These are phyloP conservation scores for Leonotis leonurus DNA, from an alignment of 257 asterid species.

Conservation along the genomic window DNA sequence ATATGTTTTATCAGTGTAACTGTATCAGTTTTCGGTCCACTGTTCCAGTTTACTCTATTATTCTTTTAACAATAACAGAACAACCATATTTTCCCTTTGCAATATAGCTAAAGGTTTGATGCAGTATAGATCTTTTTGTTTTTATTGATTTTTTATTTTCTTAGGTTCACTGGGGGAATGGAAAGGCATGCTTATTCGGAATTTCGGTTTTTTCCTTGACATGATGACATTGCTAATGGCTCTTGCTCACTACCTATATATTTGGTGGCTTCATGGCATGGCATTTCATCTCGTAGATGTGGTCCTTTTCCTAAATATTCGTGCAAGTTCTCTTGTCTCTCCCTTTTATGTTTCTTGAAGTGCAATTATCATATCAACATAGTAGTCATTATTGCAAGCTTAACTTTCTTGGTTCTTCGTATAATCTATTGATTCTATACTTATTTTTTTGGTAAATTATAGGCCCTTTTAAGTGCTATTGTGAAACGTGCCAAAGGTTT, in stretches of 20 bases:
- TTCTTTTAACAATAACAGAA: not conserved
- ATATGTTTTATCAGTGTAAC: not conserved
- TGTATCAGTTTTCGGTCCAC: not conserved
- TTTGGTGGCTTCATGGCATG: slow-evolving; percentile 99
- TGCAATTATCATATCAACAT: slow-evolving; percentile 11
- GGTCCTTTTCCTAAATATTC: slow-evolving; percentile 81
- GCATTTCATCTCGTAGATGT: slow-evolving; percentile 92
- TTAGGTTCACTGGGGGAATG: slow-evolving; percentile 83
- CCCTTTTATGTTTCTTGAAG: not conserved
- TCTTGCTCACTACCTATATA: slow-evolving; percentile 75
- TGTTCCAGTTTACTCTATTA: not conserved
- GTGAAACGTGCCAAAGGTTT: slow-evolving; percentile 71
- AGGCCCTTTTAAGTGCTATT: slow-evolving; percentile 86
- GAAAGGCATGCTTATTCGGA: slow-evolving; percentile 75
- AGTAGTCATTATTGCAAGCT: not conserved
- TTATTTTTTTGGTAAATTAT: not conserved
- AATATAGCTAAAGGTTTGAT: not conserved
- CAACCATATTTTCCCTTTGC: not conserved
- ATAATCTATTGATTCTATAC: not conserved
- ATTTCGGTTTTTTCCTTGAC: slow-evolving; percentile 84
- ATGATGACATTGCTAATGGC: slow-evolving; percentile 91
- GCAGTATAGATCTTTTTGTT: not conserved
- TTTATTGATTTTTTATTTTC: not conserved
- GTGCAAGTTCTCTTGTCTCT: slow-evolving; percentile 44
- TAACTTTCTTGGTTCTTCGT: slow-evolving; percentile 7